A percentile compares a stretch with the other conserved stretches of the same genome.
These are phyloP conservation scores for Ilyonectria robusta DNA, from an alignment of 2,329 filamentous ascomycete species.

Conservation along the genomic window DNA sequence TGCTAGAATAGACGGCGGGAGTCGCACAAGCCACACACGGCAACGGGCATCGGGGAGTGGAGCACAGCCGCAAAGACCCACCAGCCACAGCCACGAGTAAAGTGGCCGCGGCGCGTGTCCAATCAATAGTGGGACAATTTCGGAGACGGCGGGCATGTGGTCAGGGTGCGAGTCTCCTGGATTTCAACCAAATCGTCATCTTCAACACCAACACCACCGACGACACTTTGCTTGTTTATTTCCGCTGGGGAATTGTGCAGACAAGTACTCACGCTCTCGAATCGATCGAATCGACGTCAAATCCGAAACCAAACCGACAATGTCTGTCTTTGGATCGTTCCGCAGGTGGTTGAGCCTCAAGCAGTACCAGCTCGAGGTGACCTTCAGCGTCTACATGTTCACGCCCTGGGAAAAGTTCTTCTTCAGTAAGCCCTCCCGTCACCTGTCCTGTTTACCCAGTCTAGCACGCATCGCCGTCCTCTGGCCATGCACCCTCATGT, in stretches of 20 bases:
- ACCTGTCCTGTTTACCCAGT: background rate
- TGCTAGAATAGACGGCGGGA: background rate
- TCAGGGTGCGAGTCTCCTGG: slow-evolving; percentile 25
- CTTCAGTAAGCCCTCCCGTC: slow-evolving; percentile 79
- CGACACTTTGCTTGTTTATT: slow-evolving; percentile 6
- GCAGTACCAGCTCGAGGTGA: slow-evolving; percentile 98
- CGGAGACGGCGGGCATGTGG: slow-evolving; percentile 23
- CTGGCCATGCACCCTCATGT: background rate
- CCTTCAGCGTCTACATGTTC: slow-evolving; percentile 96
- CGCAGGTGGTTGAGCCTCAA: slow-evolving; percentile 93
- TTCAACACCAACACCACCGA: slow-evolving; percentile 3
- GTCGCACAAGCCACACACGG: slow-evolving; percentile 26
- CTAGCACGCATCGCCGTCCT: background rate
- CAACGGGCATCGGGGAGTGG: slow-evolving; percentile 16
- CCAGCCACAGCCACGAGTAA: background rate
- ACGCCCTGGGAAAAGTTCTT: slow-evolving; percentile 96
- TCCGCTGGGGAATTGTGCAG: no score
- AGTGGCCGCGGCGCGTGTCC: slow-evolving; percentile 20
- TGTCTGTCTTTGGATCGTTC: slow-evolving; percentile 66
- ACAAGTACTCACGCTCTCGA: background rate
- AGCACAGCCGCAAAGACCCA: slow-evolving; percentile 14
- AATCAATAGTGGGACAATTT: slow-evolving; percentile 30
- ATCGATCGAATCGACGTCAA: background rate
- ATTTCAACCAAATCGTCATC: slow-evolving; percentile 17
- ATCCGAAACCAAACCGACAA: background rate